Conservation (phyloP, 2,329 filamentous ascomycete genomes). For the Plectosphaerella plurivora region DNA sequence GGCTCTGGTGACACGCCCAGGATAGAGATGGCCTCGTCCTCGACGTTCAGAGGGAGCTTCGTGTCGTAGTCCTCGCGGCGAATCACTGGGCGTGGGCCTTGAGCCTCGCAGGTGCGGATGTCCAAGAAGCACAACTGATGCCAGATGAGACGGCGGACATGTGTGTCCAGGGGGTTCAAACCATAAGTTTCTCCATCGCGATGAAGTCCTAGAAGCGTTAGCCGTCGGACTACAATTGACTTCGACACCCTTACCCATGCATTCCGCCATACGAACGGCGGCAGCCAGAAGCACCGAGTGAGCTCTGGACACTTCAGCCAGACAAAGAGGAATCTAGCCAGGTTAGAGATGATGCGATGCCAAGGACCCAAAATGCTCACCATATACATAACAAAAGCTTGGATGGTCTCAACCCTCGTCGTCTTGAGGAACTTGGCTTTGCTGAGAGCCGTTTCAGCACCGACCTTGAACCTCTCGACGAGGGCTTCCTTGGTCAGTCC, state of each 20-base stretch:
- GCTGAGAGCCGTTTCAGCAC: conserved; percentile 61
- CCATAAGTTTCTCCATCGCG: conserved; percentile 65
- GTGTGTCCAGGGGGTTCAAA: conserved; percentile 62
- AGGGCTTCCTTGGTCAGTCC: conserved; percentile 50
- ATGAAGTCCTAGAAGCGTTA: conserved; percentile 44
- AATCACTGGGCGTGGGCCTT: conserved; percentile 67
- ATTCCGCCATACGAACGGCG: conserved; percentile 70
- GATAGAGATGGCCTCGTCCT: conserved; percentile 57
- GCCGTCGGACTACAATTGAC: not conserved
- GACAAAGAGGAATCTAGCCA: conserved; percentile 62
- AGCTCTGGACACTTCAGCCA: conserved; percentile 66
- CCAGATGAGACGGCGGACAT: conserved; percentile 70
- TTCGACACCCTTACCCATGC: conserved; percentile 47
- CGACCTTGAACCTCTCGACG: conserved; percentile 59
- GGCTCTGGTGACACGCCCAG: conserved; percentile 36
- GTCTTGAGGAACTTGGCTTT: conserved; percentile 69
- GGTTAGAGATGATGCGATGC: conserved; percentile 10
- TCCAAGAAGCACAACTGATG: conserved; percentile 76
- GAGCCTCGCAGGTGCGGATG: conserved; percentile 68
- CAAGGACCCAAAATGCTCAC: conserved; percentile 35
- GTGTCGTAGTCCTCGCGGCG: conserved; percentile 73
- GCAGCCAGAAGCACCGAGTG: conserved; percentile 70
- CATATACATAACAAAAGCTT: conserved; percentile 74
- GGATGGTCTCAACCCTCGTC: conserved; percentile 66
- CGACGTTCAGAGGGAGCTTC: conserved; percentile 64